These are phyloP conservation scores for Axilococcus clingmanii DNA, from an alignment of 139 green algal genomes.

Conservation along the genomic window DNA sequence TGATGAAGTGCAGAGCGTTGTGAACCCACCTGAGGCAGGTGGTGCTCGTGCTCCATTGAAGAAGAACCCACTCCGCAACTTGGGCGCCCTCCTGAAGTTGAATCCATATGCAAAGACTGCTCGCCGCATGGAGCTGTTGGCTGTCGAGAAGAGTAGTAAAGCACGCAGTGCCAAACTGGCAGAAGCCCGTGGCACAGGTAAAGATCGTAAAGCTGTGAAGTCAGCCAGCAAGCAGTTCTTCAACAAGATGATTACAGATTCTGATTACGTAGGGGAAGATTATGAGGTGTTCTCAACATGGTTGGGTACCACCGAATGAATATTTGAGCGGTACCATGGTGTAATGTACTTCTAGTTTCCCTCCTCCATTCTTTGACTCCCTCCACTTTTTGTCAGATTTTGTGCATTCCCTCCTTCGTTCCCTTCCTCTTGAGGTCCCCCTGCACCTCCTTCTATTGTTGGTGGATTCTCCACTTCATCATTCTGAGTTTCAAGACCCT, in stretches of 20 bases:
- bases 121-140: slow-evolving; percentile 52
- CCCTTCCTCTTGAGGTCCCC: neutral
- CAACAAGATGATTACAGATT: slow-evolving; percentile 62
- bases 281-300: slow-evolving; percentile 84
- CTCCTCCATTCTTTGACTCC: neutral
- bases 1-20: slow-evolving; percentile 87
- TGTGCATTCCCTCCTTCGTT: neutral
- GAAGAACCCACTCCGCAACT: slow-evolving; percentile 98
- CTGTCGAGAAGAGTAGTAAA: slow-evolving; percentile 30
- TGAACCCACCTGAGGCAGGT: slow-evolving; percentile 51
- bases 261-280: slow-evolving; percentile 81
- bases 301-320: slow-evolving; percentile 34
- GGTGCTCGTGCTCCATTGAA: slow-evolving; percentile 62
- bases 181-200: slow-evolving; percentile 25
- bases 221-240: slow-evolving; percentile 55
- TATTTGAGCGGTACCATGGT: neutral
- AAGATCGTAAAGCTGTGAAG: slow-evolving; percentile 5
- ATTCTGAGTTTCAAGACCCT: neutral
- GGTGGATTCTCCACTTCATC: neutral
- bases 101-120: slow-evolving; percentile 88
- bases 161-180: slow-evolving; percentile 32
- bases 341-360: neutral
- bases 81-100: slow-evolving; percentile 90
- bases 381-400: neutral
- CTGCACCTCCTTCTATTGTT: neutral